phyloP scores from a whole-genome alignment of 2,329 filamentous ascomycete species.

The Onygenales sp. region DNA sequence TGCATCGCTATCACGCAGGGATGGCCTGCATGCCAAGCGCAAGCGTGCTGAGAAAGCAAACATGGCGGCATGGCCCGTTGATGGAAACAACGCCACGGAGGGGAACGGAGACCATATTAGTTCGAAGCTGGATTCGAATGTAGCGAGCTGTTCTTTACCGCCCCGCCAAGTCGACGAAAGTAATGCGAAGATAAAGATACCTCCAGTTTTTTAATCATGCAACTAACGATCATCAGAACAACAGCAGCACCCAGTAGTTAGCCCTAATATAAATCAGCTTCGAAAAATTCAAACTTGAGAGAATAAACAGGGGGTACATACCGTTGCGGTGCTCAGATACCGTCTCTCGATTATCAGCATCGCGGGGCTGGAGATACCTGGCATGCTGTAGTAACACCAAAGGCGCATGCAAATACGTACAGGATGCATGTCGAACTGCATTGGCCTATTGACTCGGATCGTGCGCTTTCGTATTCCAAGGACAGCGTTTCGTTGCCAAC shows the following conservation, averaged over 20 bases:
- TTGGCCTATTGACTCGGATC: not conserved
- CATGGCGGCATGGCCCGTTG: not conserved
- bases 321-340: not conserved
- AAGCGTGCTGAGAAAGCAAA: not conserved
- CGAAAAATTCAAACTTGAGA: not conserved
- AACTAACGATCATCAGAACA: not conserved
- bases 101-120: not conserved
- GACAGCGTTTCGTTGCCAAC: not conserved
- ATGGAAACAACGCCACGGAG: not conserved
- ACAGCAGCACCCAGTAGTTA: not conserved
- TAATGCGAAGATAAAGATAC: not conserved
- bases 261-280: not conserved
- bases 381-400: not conserved
- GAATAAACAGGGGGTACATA: not conserved
- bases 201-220: not conserved
- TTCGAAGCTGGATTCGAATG: too few relatives aligned
- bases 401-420: not conserved
- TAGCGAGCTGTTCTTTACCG: too few relatives aligned
- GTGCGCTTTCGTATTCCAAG: not conserved
- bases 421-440: conserved; percentile 1
- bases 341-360: not conserved
- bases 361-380: not conserved
- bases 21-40: conserved; percentile 1
- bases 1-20: conserved; percentile 5
- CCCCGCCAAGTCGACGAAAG: too few relatives aligned